Conservation (phyloP, 148 eudicot genomes). For the Cornus suecica region DNA sequence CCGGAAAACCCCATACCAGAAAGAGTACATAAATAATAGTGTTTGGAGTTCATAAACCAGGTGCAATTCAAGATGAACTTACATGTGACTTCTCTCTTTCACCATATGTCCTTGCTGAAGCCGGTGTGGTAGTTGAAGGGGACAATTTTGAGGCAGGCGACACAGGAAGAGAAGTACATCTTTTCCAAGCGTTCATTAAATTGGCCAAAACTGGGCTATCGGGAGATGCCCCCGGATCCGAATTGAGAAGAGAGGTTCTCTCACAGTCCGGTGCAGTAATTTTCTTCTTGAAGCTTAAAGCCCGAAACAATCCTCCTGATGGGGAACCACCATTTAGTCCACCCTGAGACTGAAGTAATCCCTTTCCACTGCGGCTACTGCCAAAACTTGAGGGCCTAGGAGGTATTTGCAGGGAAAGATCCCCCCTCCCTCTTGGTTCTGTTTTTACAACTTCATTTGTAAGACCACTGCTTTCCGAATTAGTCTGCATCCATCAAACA, state of each 20-base stretch:
- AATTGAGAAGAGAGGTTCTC: constrained; percentile 56
- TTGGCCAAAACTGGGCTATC: constrained; percentile 47
- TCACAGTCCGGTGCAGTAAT: constrained; percentile 39
- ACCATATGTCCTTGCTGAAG: constrained; percentile 58
- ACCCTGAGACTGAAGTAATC: constrained; percentile 39
- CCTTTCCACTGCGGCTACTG: constrained; percentile 46
- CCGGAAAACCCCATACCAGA: not conserved
- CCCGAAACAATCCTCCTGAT: constrained; percentile 60
- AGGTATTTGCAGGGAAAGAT: constrained; percentile 78
- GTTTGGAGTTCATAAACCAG: not conserved
- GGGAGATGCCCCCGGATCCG: constrained; percentile 40
- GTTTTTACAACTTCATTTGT: constrained; percentile 29
- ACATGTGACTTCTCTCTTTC: constrained; percentile 54
- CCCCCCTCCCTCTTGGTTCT: constrained; percentile 36
- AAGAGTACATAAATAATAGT: not conserved
- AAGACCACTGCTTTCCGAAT: constrained; percentile 16
- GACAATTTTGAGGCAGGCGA: constrained; percentile 54
- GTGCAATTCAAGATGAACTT: constrained; percentile 22
- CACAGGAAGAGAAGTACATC: constrained; percentile 81
- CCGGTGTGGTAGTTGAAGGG: constrained; percentile 61
- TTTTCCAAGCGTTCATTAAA: constrained; percentile 41
- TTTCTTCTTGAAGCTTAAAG: constrained; percentile 75
- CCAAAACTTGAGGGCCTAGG: constrained; percentile 44
- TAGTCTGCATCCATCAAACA: constrained; percentile 39
- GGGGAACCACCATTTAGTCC: constrained; percentile 39